phyloP scores from a whole-genome alignment of 2,329 filamentous ascomycete species.

The Aspergillus oerlinghausenensis region DNA sequence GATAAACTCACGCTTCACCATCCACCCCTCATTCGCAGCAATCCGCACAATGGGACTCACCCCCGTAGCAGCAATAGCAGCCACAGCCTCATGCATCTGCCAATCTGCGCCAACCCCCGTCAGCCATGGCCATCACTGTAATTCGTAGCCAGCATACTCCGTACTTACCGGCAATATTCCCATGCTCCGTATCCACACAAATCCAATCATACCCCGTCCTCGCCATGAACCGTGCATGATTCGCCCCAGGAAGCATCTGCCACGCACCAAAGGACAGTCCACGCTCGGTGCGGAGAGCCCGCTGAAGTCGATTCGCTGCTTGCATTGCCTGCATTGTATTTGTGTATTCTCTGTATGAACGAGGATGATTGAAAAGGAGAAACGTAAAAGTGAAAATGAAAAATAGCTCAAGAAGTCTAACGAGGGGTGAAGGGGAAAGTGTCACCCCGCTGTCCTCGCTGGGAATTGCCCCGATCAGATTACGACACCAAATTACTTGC shows the following conservation, averaged over 20 bases:
- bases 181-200: constrained; percentile 53
- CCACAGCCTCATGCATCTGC: constrained; percentile 54
- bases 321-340: constrained; percentile 39
- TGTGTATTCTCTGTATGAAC: not conserved
- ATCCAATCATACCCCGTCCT: constrained; percentile 52
- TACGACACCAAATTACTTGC: not conserved
- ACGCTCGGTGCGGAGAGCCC: constrained; percentile 45
- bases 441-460: not conserved
- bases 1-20: constrained; percentile 51
- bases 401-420: not conserved
- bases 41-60: constrained; percentile 46
- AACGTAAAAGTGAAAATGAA: not conserved
- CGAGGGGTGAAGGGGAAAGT: not conserved
- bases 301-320: constrained; percentile 50
- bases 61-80: constrained; percentile 40
- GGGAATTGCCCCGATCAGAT: not conserved
- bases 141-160: constrained; percentile 2
- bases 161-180: constrained; percentile 49
- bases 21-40: constrained; percentile 56
- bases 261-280: constrained; percentile 52
- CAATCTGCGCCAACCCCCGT: constrained; percentile 13
- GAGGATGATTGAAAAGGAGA: not conserved
- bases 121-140: not conserved
- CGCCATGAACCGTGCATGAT: constrained; percentile 50
- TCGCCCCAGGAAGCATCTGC: constrained; percentile 56